Percentiles rank a stretch among this genome's conserved stretches.
Conservation (phyloP, 73 alveolate species). For the Stentor coeruleus region DNA sequence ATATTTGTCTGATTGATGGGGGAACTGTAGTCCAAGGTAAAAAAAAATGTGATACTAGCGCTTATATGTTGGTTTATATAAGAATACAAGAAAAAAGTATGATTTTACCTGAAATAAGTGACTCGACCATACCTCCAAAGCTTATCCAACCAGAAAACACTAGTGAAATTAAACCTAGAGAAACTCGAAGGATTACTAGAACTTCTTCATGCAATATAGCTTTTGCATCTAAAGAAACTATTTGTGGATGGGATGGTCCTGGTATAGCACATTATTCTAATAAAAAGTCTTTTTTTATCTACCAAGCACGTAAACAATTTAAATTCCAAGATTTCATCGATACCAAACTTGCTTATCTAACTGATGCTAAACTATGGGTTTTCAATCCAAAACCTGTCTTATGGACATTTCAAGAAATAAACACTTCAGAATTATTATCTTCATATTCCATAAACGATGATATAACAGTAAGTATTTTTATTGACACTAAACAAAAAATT, state of each 20-base stretch:
- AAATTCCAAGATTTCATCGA: background rate
- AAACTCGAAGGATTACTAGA: background rate
- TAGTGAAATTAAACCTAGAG: background rate
- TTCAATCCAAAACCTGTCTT: background rate
- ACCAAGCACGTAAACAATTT: background rate
- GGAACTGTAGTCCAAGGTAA: constrained; percentile 28
- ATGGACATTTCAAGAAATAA: background rate
- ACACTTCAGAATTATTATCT: background rate
- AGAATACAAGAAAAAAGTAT: constrained; percentile 57
- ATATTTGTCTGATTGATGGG: constrained; percentile 25
- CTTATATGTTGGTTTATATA: constrained; percentile 67
- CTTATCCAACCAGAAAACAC: background rate
- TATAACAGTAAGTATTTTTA: background rate
- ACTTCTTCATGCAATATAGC: background rate
- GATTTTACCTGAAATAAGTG: background rate
- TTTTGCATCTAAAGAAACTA: constrained; percentile 3
- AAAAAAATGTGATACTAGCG: constrained; percentile 36
- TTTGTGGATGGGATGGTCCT: constrained; percentile 14
- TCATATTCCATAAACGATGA: background rate
- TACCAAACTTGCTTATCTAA: background rate
- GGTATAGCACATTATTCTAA: background rate
- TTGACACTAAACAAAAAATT: background rate
- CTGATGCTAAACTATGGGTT: background rate
- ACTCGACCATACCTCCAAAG: constrained; percentile 1
- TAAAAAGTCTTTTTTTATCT: background rate